Percentiles rank a stretch among this genome's conserved stretches.
Conservation (phyloP, 345 rosid species). For the Eucalyptus dawsonii region DNA sequence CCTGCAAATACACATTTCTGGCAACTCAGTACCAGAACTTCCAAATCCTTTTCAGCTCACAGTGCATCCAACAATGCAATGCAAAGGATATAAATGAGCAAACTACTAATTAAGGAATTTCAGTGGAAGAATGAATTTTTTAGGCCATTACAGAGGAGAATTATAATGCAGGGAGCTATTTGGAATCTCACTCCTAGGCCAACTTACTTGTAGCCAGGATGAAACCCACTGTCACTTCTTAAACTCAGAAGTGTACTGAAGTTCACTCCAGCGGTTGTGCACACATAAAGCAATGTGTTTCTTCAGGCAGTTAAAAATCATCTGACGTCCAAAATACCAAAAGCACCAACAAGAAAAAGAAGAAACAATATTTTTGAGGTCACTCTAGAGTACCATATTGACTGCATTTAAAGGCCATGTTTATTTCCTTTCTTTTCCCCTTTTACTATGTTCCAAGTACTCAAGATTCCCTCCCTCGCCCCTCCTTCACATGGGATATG, state of each 20-base stretch:
- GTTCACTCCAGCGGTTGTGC: not conserved
- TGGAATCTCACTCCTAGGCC: not conserved
- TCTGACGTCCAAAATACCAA: not conserved
- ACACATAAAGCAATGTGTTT: not conserved
- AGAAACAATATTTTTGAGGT: not conserved
- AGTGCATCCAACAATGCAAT: not conserved
- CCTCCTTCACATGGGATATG: not conserved
- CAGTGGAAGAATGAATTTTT: not conserved
- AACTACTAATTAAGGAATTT: not conserved
- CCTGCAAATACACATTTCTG: slow-evolving; percentile 16
- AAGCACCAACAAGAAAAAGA: not conserved
- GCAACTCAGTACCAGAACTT: not conserved
- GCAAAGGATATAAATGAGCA: not conserved
- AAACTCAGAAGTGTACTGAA: not conserved
- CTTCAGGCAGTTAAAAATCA: not conserved
- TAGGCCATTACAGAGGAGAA: not conserved
- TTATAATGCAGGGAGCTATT: not conserved
- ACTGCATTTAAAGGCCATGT: not conserved
- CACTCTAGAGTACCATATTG: not conserved
- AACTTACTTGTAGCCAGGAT: not conserved
- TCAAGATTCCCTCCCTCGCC: not conserved
- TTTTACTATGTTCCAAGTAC: not conserved
- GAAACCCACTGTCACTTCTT: not conserved
- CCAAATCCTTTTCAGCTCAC: not conserved
- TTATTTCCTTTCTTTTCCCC: not conserved